phyloP scores from a whole-genome alignment of 805 yeast genomes.

The Sugiyamaella qingdaonensis region DNA sequence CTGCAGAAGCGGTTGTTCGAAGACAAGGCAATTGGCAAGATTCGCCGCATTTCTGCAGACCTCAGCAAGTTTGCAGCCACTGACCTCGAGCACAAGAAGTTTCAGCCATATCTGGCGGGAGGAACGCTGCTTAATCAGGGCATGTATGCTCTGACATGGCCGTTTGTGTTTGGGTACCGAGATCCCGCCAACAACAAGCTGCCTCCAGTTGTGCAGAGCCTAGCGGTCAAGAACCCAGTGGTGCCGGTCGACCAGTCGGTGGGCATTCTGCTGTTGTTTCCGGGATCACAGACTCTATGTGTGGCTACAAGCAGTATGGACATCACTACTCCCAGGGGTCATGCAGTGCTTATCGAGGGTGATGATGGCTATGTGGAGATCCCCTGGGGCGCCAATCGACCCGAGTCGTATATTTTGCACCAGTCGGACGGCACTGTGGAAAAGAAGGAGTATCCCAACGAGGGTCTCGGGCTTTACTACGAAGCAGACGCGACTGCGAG shows the following conservation, averaged over 20 bases:
- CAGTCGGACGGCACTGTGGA: constrained; percentile 7
- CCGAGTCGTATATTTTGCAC: constrained; percentile 17
- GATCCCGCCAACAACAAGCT: constrained; percentile 16
- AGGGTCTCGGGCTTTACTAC: constrained; percentile 45
- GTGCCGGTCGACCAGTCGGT: constrained; percentile 17
- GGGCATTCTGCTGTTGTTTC: constrained; percentile 11
- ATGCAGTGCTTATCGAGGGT: constrained; percentile 20
- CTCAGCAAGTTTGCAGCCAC: constrained; percentile 7
- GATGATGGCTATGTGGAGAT: constrained; percentile 21
- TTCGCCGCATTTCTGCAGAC: constrained; percentile 43
- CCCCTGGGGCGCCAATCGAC: constrained; percentile 20
- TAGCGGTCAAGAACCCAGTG: constrained; percentile 10
- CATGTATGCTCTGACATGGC: constrained; percentile 46
- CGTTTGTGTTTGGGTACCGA: constrained; percentile 14
- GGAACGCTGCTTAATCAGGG: constrained; percentile 57
- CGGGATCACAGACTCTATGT: constrained; percentile 15
- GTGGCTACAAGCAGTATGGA: constrained; percentile 11
- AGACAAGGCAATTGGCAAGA: constrained; percentile 44
- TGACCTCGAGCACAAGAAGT: constrained; percentile 33
- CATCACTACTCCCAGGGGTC: constrained; percentile 6
- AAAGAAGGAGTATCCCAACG: constrained; percentile 16
- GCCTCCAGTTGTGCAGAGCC: constrained; percentile 9
- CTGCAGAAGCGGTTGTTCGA: constrained; percentile 38
- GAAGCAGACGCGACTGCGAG: constrained; percentile 54
- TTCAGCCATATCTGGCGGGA: constrained; percentile 47